These are phyloP conservation scores for Dichomitus squalens DNA, from an alignment of 1,284 basidiomycete species.

Conservation along the genomic window DNA sequence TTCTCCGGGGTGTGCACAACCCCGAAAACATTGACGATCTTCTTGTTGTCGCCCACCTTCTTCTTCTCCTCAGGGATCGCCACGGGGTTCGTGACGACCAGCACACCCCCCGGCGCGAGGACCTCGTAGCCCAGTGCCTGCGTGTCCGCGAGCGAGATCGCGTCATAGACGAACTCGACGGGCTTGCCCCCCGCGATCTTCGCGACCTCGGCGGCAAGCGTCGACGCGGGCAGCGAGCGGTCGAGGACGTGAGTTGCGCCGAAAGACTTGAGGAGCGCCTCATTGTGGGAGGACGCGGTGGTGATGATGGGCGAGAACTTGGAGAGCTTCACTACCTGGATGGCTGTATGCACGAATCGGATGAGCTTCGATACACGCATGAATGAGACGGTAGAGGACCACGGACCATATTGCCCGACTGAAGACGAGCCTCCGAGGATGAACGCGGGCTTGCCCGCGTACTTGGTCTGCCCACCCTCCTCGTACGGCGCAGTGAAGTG, in stretches of 20 bases:
- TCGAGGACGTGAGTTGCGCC: slow-evolving; percentile 55
- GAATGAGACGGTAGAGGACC: background rate
- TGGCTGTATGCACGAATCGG: slow-evolving; percentile 27
- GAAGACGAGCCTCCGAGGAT: slow-evolving; percentile 49
- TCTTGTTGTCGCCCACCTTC: slow-evolving; percentile 4
- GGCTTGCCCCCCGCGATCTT: slow-evolving; percentile 19
- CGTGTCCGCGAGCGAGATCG: slow-evolving; percentile 23
- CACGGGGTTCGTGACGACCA: slow-evolving; percentile 18
- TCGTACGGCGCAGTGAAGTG: slow-evolving; percentile 32
- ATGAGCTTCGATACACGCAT: no score
- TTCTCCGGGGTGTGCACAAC: background rate
- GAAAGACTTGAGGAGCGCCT: slow-evolving; percentile 44
- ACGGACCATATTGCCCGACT: slow-evolving; percentile 44
- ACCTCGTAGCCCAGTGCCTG: slow-evolving; percentile 29
- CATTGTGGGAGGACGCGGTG: slow-evolving; percentile 48
- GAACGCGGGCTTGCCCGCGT: slow-evolving; percentile 40
- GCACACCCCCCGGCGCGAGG: slow-evolving; percentile 29
- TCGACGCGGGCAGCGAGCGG: slow-evolving; percentile 37
- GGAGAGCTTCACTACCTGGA: slow-evolving; percentile 49
- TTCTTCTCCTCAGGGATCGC: slow-evolving; percentile 14
- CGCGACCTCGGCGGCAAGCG: slow-evolving; percentile 36
- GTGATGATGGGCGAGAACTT: slow-evolving; percentile 53
- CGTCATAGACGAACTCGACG: slow-evolving; percentile 44
- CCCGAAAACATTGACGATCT: slow-evolving; percentile 16
- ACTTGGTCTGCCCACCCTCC: slow-evolving; percentile 39